phyloP scores from a whole-genome alignment of 805 yeast species.

The Saturnispora sanitii region DNA sequence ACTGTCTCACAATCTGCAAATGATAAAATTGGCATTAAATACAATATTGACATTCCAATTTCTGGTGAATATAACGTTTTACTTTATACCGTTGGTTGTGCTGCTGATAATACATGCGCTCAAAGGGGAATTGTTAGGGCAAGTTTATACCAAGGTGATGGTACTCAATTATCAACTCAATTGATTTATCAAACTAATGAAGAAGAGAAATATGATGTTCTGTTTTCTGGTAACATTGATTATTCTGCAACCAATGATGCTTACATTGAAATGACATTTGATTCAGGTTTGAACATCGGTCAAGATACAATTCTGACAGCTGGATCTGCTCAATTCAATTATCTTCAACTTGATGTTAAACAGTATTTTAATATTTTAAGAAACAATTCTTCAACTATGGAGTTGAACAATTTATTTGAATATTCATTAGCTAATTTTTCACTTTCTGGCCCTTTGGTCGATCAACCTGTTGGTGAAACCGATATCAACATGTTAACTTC shows the following conservation, averaged over 20 bases:
- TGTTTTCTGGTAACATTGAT: slow-evolving; percentile 62
- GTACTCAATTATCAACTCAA: slow-evolving; percentile 31
- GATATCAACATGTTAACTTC: slow-evolving; percentile 34
- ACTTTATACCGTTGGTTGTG: slow-evolving; percentile 84
- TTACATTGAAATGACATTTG: slow-evolving; percentile 33
- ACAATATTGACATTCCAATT: slow-evolving; percentile 58
- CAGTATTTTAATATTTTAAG: slow-evolving; percentile 21
- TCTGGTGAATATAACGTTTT: slow-evolving; percentile 68
- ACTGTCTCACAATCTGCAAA: slow-evolving; percentile 23
- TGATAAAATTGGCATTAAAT: slow-evolving; percentile 34
- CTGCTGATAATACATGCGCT: slow-evolving; percentile 53
- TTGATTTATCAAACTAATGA: slow-evolving; percentile 72
- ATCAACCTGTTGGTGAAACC: slow-evolving; percentile 36
- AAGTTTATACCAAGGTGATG: slow-evolving; percentile 44
- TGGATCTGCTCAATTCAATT: slow-evolving; percentile 42
- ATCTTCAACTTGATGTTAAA: slow-evolving; percentile 18
- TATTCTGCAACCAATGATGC: slow-evolving; percentile 29
- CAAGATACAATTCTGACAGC: slow-evolving; percentile 52
- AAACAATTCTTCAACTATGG: background rate
- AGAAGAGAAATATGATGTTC: slow-evolving; percentile 66
- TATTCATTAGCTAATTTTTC: slow-evolving; percentile 60
- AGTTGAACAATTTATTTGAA: slow-evolving; percentile 72
- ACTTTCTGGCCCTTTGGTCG: slow-evolving; percentile 23
- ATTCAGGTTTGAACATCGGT: slow-evolving; percentile 25
- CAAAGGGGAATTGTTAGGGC: slow-evolving; percentile 73